Base-by-base conservation (phyloP, 2,329 filamentous ascomycete genomes). In the Hansfordia pulvinata region DNA sequence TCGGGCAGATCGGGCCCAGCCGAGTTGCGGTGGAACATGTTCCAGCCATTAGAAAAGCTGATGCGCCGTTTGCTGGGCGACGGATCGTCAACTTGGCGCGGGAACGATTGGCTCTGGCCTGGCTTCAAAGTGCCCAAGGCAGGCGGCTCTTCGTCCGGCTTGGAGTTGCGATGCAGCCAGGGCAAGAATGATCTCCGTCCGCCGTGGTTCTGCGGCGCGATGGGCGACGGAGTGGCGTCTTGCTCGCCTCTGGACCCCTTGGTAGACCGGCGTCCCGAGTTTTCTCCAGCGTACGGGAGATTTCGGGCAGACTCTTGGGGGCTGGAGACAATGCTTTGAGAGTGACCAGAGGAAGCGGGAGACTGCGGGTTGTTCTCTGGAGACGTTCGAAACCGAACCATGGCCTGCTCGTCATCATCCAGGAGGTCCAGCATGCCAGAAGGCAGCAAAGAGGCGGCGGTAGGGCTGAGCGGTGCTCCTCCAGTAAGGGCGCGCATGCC, bases 31-130 rank as follows among this genome's bases (percentile, higher is more conserved):
- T 62, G 62, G 41, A 72, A 73, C 43, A 65, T 52, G 28, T 50
- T 62, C 66, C 66, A 80, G 31, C 65, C 62, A 38, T 50, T 43
- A 3, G 63, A 62, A 23, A 75, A 60, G 39, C 67, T 75, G 19
- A 67, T 64, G 20, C 67, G 61, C 14, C 70, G 69, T 49, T 55
- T 69, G 47, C 46, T 69, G 34, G 42, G 60, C 46, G 53, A 52
- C 35, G 44, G 55, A 42, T 64, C 77, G 9, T 73, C 71, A 13
- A 53, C 53, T 33, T 65, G 63, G 11, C 68, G 59, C 5, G 82
- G 82, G 37, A 90, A 72, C 0, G 82, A 88, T 43, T 83, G 79
- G 40, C 79, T 85, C 44, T 88, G 79, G 0, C 69, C 66, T 17
- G 69, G 54, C 42, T 81, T 82, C 10, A 86, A 55, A 12, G 67